Evolutionary conservation across 805 yeast species (phyloP).

Genomic region (Candida ficus): DNA sequence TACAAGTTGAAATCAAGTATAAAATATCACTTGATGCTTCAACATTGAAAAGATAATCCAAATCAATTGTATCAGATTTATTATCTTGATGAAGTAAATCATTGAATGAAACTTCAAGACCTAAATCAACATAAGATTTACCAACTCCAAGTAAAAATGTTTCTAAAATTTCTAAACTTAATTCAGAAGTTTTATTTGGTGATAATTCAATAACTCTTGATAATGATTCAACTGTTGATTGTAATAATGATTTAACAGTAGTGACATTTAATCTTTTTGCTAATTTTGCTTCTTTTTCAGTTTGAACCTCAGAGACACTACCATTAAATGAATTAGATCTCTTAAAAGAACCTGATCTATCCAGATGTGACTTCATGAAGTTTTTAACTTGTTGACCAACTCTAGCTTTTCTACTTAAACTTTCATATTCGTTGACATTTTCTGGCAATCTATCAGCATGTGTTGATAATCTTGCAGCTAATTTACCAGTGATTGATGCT

Average conservation of each 20-base stretch:
- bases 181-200: conserved; percentile 53
- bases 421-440: conserved; percentile 25
- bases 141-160: conserved; percentile 67
- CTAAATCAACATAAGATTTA: conserved; percentile 65
- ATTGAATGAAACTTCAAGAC: conserved; percentile 64
- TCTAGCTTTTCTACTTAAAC: conserved; percentile 30
- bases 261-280: conserved; percentile 30
- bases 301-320: conserved; percentile 3
- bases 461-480: conserved; percentile 16
- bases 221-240: conserved; percentile 69
- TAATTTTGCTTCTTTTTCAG: conserved; percentile 3
- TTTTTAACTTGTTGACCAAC: conserved; percentile 45
- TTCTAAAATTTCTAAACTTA: conserved; percentile 62
- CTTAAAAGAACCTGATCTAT: conserved; percentile 34
- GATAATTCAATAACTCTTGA: conserved; percentile 72
- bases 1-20: conserved; percentile 62
- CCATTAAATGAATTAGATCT: conserved; percentile 19
- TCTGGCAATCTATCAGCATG: conserved; percentile 6
- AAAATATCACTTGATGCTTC: conserved; percentile 54
- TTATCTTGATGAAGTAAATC: conserved; percentile 34
- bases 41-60: conserved; percentile 45
- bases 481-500: conserved; percentile 27
- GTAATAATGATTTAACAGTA: conserved; percentile 58
- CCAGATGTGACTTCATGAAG: conserved; percentile 50
- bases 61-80: conserved; percentile 30